Evolutionary conservation across 345 rosid species (phyloP), one percentile per base, ranked within the genome.

Genomic region (Syzygium oleosum): DNA sequence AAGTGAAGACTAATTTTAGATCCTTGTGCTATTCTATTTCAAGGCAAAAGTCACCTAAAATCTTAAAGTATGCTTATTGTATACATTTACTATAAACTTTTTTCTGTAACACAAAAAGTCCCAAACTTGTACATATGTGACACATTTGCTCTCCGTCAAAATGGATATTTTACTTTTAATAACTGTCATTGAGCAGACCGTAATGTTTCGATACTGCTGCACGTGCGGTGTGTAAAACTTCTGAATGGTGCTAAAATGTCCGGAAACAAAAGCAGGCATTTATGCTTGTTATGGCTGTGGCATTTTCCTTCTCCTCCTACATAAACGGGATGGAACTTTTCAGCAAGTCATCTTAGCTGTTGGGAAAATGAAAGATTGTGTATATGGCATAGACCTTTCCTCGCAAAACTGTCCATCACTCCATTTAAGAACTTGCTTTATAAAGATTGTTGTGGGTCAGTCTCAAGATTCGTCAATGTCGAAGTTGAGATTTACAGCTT

Each of bases 161-260:
- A 68, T 68, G 22, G 23, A 13, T 23, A 68, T 68, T 46, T 68
- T 31, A 23, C 46, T 68, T 68, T 16, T 12, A 68, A 16, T 68
- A 31, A 68, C 79, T 34, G 46, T 68, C 23, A 3, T 38, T 73
- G 14, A 73, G 27, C 49, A 19, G 49, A 38, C 49, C 5, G 6
- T 10, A 13, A 73, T 17, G 7, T 73, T 38, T 19, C 1, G 1
- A 3, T 27, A 9, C 5, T 0, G 4, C 49, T 73, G 0, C 49
- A 73, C 10, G 21, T 34, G 80, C 0, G 3, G 49, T 38, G 80
- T 73, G 27, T 73, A 73, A 38, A 73, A 34, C 14, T 73, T 9
- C 8, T 73, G 27, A 38, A 73, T 73, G 80, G 27, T 73, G 49
- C 49, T 34, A 73, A 73, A 73, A 73, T 73, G 27, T 38, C 49